Evolutionary conservation across 2,329 filamentous ascomycete genomes (phyloP).

Genomic region (Cucurbitaria berberidis): DNA sequence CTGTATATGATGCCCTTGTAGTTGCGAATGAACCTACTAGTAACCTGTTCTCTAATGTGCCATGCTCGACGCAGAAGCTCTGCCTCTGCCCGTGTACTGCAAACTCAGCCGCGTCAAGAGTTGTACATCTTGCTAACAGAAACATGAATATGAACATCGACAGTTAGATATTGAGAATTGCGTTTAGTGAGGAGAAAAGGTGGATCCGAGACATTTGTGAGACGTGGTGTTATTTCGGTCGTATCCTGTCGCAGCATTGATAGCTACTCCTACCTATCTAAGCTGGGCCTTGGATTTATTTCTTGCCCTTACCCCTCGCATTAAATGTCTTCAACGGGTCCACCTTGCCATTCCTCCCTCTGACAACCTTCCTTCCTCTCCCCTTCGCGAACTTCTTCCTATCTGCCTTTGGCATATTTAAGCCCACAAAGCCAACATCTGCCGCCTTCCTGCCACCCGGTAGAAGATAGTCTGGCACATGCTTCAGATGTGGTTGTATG

Average conservation of each 20-base stretch:
- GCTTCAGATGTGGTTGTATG: constrained; percentile 84
- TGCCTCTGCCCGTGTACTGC: too few relatives aligned
- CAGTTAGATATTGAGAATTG: neutral
- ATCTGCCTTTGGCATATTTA: constrained; percentile 54
- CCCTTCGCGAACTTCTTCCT: constrained; percentile 50
- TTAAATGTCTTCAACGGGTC: constrained; percentile 93
- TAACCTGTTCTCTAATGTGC: neutral
- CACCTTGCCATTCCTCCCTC: constrained; percentile 66
- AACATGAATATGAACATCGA: neutral
- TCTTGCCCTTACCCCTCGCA: constrained; percentile 47
- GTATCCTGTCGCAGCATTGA: too few relatives aligned
- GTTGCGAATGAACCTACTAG: neutral
- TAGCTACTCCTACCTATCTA: too few relatives aligned
- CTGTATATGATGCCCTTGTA: neutral
- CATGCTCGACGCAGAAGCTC: neutral
- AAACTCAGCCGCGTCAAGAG: neutral
- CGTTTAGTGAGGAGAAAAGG: neutral
- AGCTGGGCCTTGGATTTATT: too few relatives aligned
- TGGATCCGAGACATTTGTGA: neutral
- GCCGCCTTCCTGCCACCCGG: constrained; percentile 74
- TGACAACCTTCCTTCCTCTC: constrained; percentile 59
- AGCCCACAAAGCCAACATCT: constrained; percentile 78
- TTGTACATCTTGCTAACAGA: neutral
- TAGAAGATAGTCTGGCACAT: constrained; percentile 88
- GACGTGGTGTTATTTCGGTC: too few relatives aligned